A percentile compares a stretch with the other conserved stretches of the same genome.
phyloP scores from a whole-genome alignment of 495 filamentous ascomycete species.

The Neurospora sublineolata region DNA sequence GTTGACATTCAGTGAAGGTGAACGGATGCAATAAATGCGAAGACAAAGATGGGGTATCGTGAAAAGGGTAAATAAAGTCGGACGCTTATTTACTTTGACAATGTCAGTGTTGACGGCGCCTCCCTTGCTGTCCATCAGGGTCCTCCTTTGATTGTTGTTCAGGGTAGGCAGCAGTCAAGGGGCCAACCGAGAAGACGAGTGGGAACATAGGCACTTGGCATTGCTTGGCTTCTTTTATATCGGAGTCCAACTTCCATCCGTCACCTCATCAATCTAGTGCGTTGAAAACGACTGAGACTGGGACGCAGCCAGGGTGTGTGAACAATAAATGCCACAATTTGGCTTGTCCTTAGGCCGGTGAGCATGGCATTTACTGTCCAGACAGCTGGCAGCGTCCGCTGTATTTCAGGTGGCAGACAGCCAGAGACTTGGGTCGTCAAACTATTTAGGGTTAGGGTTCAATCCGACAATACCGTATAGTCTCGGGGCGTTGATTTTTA shows the following conservation, averaged over 20 bases:
- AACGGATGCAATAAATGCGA: not conserved
- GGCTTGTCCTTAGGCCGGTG: no score
- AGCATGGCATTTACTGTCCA: no score
- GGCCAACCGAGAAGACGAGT: not conserved
- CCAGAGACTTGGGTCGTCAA: not conserved
- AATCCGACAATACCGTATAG: no score
- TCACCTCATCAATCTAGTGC: not conserved
- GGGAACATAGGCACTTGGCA: not conserved
- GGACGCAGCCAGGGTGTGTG: no score
- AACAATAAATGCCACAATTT: no score
- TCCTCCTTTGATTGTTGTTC: not conserved
- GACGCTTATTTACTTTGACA: not conserved
- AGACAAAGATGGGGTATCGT: not conserved
- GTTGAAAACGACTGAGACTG: not conserved
- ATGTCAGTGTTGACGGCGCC: not conserved
- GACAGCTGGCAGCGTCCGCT: no score
- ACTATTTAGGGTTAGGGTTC: constrained; percentile 10
- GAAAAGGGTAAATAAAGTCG: not conserved
- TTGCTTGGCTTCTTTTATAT: not conserved
- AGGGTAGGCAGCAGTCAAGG: not conserved
- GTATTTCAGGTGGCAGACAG: not conserved
- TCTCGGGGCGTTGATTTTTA: no score
- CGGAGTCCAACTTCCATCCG: not conserved
- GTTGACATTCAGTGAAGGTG: not conserved
- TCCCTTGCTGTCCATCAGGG: not conserved